A percentile compares a stretch with the other conserved stretches of the same genome.
phyloP scores from a whole-genome alignment of 2,329 filamentous ascomycete species.

The Penicillium olsonii region DNA sequence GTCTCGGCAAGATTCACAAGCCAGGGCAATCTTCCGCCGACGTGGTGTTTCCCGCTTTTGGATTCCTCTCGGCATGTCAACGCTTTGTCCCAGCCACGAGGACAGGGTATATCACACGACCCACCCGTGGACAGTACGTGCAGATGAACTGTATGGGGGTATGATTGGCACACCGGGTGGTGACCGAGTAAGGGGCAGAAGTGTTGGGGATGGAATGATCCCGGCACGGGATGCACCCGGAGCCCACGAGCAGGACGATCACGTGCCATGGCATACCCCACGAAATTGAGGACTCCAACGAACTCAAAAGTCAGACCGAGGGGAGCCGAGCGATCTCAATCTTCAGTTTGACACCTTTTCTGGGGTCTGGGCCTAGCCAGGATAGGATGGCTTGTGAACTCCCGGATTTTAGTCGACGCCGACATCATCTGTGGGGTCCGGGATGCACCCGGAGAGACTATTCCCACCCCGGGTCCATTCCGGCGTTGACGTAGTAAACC shows the following conservation, averaged over 20 bases:
- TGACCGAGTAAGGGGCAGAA: background rate
- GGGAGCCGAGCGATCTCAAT: background rate
- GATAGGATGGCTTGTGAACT: background rate
- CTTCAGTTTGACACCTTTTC: background rate
- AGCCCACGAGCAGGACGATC: background rate
- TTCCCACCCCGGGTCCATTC: slow-evolving; percentile 15
- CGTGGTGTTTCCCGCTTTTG: slow-evolving; percentile 19
- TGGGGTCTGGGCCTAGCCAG: background rate
- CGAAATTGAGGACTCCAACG: background rate
- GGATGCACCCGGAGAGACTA: slow-evolving; percentile 15
- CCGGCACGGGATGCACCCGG: background rate
- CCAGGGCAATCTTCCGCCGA: slow-evolving; percentile 38
- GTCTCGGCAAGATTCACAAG: slow-evolving; percentile 46
- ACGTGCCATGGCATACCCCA: background rate
- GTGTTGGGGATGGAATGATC: background rate
- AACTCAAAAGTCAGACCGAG: background rate
- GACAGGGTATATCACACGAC: background rate
- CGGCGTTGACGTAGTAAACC: slow-evolving; percentile 18
- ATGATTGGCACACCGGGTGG: slow-evolving; percentile 3
- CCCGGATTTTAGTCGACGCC: background rate
- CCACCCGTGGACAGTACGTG: background rate
- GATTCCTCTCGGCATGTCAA: slow-evolving; percentile 16
- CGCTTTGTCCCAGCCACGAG: slow-evolving; percentile 1
- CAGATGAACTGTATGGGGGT: too few species aligned
- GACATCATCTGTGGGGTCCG: slow-evolving; percentile 3